Evolutionary conservation across 306 rosid species (phyloP), one percentile per base, ranked within the genome.

Genomic region (Ziziphus jujuba): DNA sequence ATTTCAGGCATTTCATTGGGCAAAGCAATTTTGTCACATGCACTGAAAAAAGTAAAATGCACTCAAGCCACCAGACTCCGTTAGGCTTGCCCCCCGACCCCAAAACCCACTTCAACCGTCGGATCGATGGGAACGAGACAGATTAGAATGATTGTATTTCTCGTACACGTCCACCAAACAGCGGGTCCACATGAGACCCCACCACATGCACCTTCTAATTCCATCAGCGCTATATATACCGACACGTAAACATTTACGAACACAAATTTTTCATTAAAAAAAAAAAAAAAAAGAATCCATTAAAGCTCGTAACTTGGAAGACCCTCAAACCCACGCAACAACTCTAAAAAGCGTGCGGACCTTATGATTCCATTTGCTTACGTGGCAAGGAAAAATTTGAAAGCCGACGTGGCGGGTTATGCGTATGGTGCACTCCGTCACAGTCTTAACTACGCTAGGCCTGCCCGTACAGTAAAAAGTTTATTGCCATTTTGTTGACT

Each of bases 261-360:
- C 45, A 40, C 12, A 40, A 40, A n/a, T 33, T 17, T 2, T 55
- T 44, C 28, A 66, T 40, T 10, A 12, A 40, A 8, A 8, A 2
- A 40, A 11, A 40, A 1, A 40, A 12, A 40, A 11, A 40, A n/a
- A 11, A 10, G 9, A 40, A 40, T 9, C 15, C 45, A 10, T 40
- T 12, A 10, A 40, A 40, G 45, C 45, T 40, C 45, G 14, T 40
- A 10, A 40, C 45, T 40, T 40, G 11, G 45, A 40, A 40, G 43
- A 54, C 63, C 75, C 63, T 40, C 47, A 61, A 62, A 71, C 56
- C 63, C 63, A 61, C 55, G 63, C 56, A 71, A 73, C 19, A 35
- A 10, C 17, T 36, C 20, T 3, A 40, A 7, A 45, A 12, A 20
- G 48, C 44, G 50, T 69, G 65, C 45, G n/a, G 57, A 9, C 22